Base-by-base conservation (phyloP, 2,329 filamentous ascomycete genomes). In the Stagonosporopsis vannaccii region DNA sequence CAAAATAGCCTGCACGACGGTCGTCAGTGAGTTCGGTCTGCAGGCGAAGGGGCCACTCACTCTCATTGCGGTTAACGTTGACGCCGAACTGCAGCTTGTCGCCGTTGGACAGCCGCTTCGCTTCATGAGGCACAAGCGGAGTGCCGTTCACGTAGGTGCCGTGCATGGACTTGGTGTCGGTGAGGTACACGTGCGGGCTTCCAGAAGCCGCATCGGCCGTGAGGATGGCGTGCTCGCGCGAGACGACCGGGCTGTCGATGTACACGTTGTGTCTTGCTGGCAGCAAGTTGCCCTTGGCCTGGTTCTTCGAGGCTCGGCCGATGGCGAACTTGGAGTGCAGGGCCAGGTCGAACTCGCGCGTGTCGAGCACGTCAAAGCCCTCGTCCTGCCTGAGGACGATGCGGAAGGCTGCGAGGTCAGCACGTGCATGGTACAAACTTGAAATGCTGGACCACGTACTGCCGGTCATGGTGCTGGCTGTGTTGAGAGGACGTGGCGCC, bases 231-330 rank as follows among this genome's bases (percentile, higher is more conserved):
- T 92, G 89, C 11, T 84, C 72, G 40, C 89, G 81, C 22, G 88
- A 91, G 80, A 92, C 88, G 32, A 91, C 88, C 0, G 88, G 85
- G 53, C 85, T 89, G 61, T 90, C 84, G 56, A 91, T 89, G 81
- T 82, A 90, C 15, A 81, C 85, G 72, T 91, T 92, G 62, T 83
- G 73, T 5, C 64, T 33, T 58, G 75, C 69, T 63, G 79, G 70
- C 49, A 74, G 68, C 36, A 79, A 74, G 36, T 75, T 81, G 60
- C 69, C 66, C 66, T 79, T 79, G 62, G 62, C 41, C 6, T 68
- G 59, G 50, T 73, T 77, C 49, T 68, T 75, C 11, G 80, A 82
- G 0, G 79, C 72, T 22, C 80, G 79, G 30, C 79, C 79, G 60
- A 82, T 74, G 20, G 64, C 64, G 26, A 78, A 62, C 9, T 60